Base-by-base conservation (phyloP, 805 yeast species). In the Yueomyces sp. region DNA sequence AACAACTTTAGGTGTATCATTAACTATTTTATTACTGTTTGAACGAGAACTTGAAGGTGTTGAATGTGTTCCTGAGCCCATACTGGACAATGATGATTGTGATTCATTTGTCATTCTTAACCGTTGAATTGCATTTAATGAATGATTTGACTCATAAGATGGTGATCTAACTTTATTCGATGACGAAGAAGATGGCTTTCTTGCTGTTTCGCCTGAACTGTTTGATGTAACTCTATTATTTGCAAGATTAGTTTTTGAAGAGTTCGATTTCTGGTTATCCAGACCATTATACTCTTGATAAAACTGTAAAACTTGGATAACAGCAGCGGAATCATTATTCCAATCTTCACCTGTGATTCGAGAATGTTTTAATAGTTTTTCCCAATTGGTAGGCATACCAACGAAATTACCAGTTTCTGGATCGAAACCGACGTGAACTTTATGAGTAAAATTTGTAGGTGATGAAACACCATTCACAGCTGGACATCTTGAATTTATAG, bases 361-460 rank as follows among this genome's bases (percentile, higher is more conserved):
- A 44, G 92, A 84, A 27, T 87, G 87, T 40, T 81, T 75, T 40
- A 92, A 72, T 39, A 88, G 69, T 51, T 79, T 74, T 50, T 86
- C 90, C 98, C 98, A 92, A 51, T 86, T 92, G 11, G 79, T 79
- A 2, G 98, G 99, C 51, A 92, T 73, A 4, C 96, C 98, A 1
- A 94, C 86, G 62, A 83, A 88, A 40, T 81, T 82, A 8, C 96
- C 96, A 42, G 70, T 73, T 30, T 83, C 79, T 3, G 92, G 90
- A 59, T 84, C 94, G 54, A 81, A 83, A 1, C 88, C 88, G 28
- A 84, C 90, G 59, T 84, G 92, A 19, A 88, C 96, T 56, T 81
- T 84, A 60, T 94, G 98, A 8, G 95, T 86, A 62, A 90, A 90
- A 61, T 90, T 88, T 19, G 90, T 85, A 5, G 99, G 99, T 37